Conservation (phyloP, 768 basidiomycete genomes). For the Pseudohyphozyma bogoriensis region DNA sequence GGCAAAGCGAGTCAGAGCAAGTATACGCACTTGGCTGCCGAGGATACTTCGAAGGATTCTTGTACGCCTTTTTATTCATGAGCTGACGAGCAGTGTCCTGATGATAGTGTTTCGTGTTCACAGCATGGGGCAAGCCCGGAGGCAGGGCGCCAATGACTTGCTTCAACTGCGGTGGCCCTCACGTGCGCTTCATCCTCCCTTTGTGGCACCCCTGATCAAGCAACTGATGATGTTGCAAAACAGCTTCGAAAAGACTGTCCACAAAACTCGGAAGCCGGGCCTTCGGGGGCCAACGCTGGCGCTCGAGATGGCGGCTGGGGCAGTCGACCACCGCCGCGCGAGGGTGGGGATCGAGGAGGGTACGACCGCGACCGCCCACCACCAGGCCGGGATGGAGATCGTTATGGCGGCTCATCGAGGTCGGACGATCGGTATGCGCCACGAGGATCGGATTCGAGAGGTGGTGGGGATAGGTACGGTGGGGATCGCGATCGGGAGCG, state of each 20-base stretch:
- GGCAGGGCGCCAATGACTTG: conserved; percentile 52
- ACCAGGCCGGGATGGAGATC: background rate
- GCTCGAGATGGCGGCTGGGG: conserved; percentile 14
- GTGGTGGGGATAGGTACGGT: conserved; percentile 38
- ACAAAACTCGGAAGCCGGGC: background rate
- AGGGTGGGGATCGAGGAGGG: background rate
- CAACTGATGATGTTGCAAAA: too few species aligned
- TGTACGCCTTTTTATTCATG: conserved; percentile 53
- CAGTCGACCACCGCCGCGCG: background rate
- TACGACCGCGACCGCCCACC: background rate
- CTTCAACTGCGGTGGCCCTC: conserved; percentile 87
- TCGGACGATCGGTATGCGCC: conserved; percentile 15
- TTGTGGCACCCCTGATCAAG: too few species aligned
- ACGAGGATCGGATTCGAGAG: conserved; percentile 30
- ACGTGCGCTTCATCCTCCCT: conserved; percentile 43
- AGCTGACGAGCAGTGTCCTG: too few species aligned
- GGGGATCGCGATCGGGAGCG: conserved; percentile 27
- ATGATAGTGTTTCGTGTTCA: conserved; percentile 50
- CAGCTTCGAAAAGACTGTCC: conserved; percentile 31
- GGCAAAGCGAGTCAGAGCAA: conserved; percentile 51
- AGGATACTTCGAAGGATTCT: conserved; percentile 55
- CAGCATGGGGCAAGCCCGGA: conserved; percentile 11
- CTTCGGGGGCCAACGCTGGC: conserved; percentile 21
- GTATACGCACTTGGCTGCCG: conserved; percentile 89
- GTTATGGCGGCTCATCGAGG: conserved; percentile 6